Evolutionary conservation across 2,329 filamentous ascomycete genomes (phyloP), one percentile per base, ranked within the genome.

Genomic region (Aureobasidium subglaciale): DNA sequence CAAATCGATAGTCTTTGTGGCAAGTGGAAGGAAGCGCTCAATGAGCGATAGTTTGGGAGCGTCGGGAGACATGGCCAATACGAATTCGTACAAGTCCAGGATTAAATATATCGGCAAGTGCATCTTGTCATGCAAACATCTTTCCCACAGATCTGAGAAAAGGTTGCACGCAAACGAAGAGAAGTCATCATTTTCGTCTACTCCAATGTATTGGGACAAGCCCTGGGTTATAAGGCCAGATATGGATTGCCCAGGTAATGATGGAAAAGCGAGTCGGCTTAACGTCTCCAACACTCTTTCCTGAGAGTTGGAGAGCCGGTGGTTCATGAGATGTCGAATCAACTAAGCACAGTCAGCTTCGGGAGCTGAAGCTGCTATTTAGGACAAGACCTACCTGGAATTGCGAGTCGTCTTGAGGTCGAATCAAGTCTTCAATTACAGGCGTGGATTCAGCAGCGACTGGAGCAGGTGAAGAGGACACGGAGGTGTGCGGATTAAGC

Each of bases 201-300:
- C 55, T 67, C 72, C 43, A 70, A 75, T 50, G 59, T 84, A 75
- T 5, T 75, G 66, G 0, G 85, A 81, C n/a, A 92, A 70, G 41
- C 79, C 79, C 59, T 87, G 82, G 53, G 88, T 79, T 27, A 91
- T 79, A 20, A 84, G 75, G 3, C 86, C 82, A 0, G 86, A 82
- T 6, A 91, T 74, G 0, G 83, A 85, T 42, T 78, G 78, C 1
- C 71, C 67, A 1, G 80, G 78, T n/a, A 81, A 74, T 0, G 86
- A 87, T 1, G 86, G 84, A 53, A 89, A 84, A 4, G 75, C 67
- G 66, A 84, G 82, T 43, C 80, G 81, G 7, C 84, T 78, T 15
- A 92, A 73, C 2, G 80, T 76, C 62, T 92, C 87, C 42, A 92
- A 80, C 0, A 83, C 84, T 15, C 85, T 77, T 2, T 83, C 78